Conservation (phyloP, 2,329 filamentous ascomycete species). For the Cytospora piceae region DNA sequence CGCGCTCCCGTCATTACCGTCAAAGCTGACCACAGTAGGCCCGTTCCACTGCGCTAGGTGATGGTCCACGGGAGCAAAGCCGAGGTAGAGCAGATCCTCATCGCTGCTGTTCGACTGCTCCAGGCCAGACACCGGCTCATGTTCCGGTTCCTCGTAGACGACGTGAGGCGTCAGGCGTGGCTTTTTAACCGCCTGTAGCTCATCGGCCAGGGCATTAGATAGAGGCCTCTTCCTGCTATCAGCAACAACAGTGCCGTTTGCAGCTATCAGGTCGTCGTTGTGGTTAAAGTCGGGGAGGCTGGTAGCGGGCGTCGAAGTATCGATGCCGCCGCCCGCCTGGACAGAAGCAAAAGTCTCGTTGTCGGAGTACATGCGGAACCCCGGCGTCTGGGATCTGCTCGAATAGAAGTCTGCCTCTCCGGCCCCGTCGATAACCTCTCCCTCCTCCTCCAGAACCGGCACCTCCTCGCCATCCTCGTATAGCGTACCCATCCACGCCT, state of each 20-base stretch:
- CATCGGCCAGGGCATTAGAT: constrained; percentile 4
- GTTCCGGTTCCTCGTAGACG: neutral
- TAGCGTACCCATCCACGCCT: constrained; percentile 55
- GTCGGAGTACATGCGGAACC: neutral
- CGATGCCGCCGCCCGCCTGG: neutral
- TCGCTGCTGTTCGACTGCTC: neutral
- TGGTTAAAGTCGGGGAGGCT: neutral
- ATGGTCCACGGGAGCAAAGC: neutral
- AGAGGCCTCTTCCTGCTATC: constrained; percentile 9
- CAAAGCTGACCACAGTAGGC: neutral
- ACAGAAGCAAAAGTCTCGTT: neutral
- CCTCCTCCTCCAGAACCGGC: constrained; percentile 22
- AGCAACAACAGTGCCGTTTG: neutral
- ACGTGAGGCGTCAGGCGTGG: neutral
- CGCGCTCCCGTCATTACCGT: neutral
- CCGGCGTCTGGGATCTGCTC: neutral
- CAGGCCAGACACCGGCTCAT: neutral
- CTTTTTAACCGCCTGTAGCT: neutral
- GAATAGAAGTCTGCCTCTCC: neutral
- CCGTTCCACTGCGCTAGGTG: neutral
- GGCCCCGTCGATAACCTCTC: neutral
- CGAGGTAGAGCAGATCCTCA: neutral
- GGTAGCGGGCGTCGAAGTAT: neutral
- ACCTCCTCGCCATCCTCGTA: constrained; percentile 34
- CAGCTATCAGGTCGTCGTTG: neutral